These are phyloP conservation scores for Chalaropsis thielavioides DNA, from an alignment of 2,329 filamentous ascomycete species.

Conservation along the genomic window DNA sequence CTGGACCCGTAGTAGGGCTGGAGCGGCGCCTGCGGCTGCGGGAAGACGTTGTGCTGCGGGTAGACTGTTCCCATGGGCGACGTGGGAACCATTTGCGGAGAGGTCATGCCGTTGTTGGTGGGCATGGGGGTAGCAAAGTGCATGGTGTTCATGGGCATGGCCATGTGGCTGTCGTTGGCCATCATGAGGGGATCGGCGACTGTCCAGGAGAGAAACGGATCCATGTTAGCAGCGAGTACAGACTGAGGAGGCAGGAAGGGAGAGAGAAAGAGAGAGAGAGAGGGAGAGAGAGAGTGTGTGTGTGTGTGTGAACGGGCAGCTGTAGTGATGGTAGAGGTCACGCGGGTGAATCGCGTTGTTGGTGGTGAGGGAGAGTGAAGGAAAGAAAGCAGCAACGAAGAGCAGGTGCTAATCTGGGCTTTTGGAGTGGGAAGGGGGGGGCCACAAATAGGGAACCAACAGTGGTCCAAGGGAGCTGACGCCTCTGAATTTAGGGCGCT, in stretches of 20 bases:
- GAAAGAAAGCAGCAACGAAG: not conserved
- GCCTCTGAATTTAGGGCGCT: not conserved
- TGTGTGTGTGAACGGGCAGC: not conserved
- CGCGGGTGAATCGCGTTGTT: not conserved
- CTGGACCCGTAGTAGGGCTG: conserved; percentile 25
- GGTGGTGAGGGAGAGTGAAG: not conserved
- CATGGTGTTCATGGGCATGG: conserved; percentile 8
- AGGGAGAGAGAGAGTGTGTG: too few relatives aligned
- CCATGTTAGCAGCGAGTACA: conserved; percentile 2
- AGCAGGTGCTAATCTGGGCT: not conserved
- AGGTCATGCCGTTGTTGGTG: conserved; percentile 7
- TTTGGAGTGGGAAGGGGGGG: not conserved
- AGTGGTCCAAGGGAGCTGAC: not conserved
- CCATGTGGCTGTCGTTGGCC: conserved; percentile 2
- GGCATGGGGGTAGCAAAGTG: not conserved
- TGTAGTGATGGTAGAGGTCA: not conserved
- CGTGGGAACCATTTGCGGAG: conserved; percentile 12
- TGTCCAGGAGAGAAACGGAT: not conserved
- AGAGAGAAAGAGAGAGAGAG: not conserved
- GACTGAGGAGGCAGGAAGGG: not conserved
- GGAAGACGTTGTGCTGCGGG: conserved; percentile 3
- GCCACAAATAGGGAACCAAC: not conserved
- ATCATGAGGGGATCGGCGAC: conserved; percentile 2
- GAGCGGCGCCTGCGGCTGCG: not conserved
- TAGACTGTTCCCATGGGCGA: conserved; percentile 12